Percentiles rank a stretch among this genome's conserved stretches.
phyloP scores from a whole-genome alignment of 257 asterid species.

The Ajuga chamaepitys region DNA sequence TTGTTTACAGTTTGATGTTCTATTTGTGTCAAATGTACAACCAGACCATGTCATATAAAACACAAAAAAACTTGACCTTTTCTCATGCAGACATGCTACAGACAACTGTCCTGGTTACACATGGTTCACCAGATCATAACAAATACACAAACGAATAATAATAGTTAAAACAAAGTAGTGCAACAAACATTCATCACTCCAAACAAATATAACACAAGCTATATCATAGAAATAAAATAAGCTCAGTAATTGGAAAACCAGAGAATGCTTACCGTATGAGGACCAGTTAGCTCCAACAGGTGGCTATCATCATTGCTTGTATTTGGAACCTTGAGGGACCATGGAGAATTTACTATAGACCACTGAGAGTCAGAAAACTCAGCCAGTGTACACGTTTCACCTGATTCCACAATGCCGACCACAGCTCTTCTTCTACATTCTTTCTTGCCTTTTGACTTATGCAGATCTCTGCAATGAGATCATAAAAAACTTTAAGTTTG shows the following conservation, averaged over 20 bases:
- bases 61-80: too few relatives aligned
- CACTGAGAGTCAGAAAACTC: slow-evolving; percentile 56
- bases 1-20: background rate
- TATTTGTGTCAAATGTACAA: background rate
- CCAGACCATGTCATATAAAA: background rate
- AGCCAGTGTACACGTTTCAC: slow-evolving; percentile 51
- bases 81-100: too few relatives aligned
- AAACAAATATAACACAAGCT: too few relatives aligned
- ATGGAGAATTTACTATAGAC: slow-evolving; percentile 58
- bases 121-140: too few relatives aligned
- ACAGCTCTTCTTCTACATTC: slow-evolving; percentile 38
- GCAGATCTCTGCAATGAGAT: slow-evolving; percentile 42
- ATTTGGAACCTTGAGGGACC: slow-evolving; percentile 62
- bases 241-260: background rate
- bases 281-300: slow-evolving; percentile 70
- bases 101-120: too few relatives aligned
- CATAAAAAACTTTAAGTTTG: slow-evolving; percentile 10
- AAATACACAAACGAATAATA: too few relatives aligned
- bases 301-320: slow-evolving; percentile 41
- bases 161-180: too few relatives aligned
- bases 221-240: background rate
- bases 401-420: slow-evolving; percentile 46
- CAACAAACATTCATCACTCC: too few relatives aligned
- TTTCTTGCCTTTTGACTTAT: slow-evolving; percentile 43
- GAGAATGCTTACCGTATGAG: slow-evolving; percentile 50